Percentiles rank a stretch among this genome's conserved stretches.
Evolutionary conservation across 495 filamentous ascomycete genomes (phyloP).

Genomic region (Annulohypoxylon nitens): DNA sequence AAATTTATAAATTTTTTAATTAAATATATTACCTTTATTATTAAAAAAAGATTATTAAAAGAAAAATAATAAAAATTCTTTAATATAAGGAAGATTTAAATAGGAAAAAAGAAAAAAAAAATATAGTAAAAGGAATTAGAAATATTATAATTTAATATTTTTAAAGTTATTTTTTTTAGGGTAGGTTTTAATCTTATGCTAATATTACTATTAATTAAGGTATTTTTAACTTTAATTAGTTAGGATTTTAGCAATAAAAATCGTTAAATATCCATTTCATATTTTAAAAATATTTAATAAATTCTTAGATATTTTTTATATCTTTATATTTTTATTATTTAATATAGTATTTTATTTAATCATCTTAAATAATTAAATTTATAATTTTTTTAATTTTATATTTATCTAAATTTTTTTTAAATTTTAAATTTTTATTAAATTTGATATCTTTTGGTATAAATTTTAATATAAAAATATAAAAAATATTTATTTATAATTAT

Average conservation of each 20-base stretch:
- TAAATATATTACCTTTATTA: not conserved
- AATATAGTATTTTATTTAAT: not conserved
- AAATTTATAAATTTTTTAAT: no score
- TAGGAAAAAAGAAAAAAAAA: not conserved
- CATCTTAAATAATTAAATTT: not conserved
- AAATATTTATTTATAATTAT: slow-evolving; percentile 14
- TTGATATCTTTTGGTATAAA: not conserved
- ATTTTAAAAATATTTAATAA: not conserved
- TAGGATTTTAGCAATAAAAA: not conserved
- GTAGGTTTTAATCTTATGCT: not conserved
- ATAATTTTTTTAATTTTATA: slow-evolving; percentile 30
- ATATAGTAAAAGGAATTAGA: not conserved
- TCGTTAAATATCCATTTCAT: not conserved
- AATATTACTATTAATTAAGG: not conserved
- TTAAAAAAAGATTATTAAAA: not conserved
- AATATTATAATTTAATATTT: not conserved
- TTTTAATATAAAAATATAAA: slow-evolving; percentile 33
- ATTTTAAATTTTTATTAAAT: slow-evolving; percentile 25
- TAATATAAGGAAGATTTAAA: not conserved
- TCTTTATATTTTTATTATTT: slow-evolving; percentile 1
- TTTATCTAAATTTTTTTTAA: slow-evolving; percentile 8
- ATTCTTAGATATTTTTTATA: slow-evolving; percentile 12
- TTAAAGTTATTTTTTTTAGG: not conserved
- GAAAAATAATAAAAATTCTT: not conserved
- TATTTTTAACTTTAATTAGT: not conserved